A percentile compares a stretch with the other conserved stretches of the same genome.
Evolutionary conservation across 768 basidiomycete genomes (phyloP).

Genomic region (Amylocystis lapponica): DNA sequence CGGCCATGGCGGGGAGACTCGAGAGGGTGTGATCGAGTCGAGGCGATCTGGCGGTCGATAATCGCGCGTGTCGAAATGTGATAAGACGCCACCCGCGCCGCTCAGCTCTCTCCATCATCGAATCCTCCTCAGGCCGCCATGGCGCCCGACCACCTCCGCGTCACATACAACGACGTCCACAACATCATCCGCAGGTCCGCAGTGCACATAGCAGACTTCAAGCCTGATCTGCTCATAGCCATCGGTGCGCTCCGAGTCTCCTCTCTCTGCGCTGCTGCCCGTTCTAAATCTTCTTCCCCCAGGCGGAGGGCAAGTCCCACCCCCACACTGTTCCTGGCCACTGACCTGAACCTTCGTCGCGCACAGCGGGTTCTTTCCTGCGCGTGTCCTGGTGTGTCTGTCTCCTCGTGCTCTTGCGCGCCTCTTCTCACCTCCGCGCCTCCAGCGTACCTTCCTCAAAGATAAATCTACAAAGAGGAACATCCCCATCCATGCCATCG

Average conservation of each 20-base stretch:
- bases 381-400: conserved; percentile 69
- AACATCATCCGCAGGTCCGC: conserved; percentile 71
- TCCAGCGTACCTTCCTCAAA: conserved; percentile 80
- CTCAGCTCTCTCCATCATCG: not conserved
- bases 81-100: not conserved
- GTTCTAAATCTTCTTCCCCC: not conserved
- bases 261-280: not conserved
- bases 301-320: conserved; percentile 75
- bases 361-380: conserved; percentile 89
- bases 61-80: too few species aligned
- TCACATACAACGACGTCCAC: conserved; percentile 93
- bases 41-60: too few species aligned
- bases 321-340: conserved; percentile 5
- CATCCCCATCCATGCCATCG: conserved; percentile 93
- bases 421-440: not conserved
- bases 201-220: conserved; percentile 68
- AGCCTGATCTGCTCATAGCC: conserved; percentile 81
- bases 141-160: conserved; percentile 51
- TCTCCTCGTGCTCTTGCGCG: not conserved
- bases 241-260: conserved; percentile 48
- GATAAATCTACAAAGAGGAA: conserved; percentile 62
- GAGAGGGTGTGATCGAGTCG: not conserved
- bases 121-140: not conserved
- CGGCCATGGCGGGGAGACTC: conserved; percentile 13
- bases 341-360: conserved; percentile 13